Evolutionary conservation across 2,329 filamentous ascomycete species (phyloP), one percentile per base, ranked within the genome.

Genomic region (Onygenales sp.): DNA sequence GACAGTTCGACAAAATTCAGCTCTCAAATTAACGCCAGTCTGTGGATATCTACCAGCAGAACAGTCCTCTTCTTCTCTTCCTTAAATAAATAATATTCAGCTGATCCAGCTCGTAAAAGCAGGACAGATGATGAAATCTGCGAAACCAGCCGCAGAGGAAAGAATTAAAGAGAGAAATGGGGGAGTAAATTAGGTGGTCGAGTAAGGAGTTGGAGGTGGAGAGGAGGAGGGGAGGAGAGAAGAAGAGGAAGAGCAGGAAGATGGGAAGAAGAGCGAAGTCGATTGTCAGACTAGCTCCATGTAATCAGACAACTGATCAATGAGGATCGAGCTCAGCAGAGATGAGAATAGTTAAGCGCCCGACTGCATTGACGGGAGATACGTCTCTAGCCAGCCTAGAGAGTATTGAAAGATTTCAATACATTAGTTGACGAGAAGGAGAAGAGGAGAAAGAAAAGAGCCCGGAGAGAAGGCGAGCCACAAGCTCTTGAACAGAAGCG

Each of bases 121-220:
- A 46, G n/a, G 10, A 47, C 33, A 27, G n/a, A 9, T 38, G 35
- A 52, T 17, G 5, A 48, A 32, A 52, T 14, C 32, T 27, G 44
- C 53, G 53, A 55, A 52, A 46, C 53, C 53, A 49, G 53, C 47
- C 53, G 53, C 43, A 47, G 50, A 31, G 43, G 42, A 51, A 54
- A 14, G 21, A 48, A 44, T 49, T 33, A 39, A 49, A 13, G 35
- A 49, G 33, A 45, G 6, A 21, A 45, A 36, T 8, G 14, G 46
- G 35, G 13, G 8, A 39, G 21, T 49, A 11, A 21, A 13, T 27
- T 3, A 27, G 21, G 21, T 27, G 21, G 21, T 27, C 21, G 21
- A 27, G 21, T 27, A 27, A 27, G 21, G 21, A 4, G 21, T 27
- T 27, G 21, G 21, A 27, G 21, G 21, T 27, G 21, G 21, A 14